phyloP scores from a whole-genome alignment of 1,284 basidiomycete genomes.

The Sphaerobolus stellatus region DNA sequence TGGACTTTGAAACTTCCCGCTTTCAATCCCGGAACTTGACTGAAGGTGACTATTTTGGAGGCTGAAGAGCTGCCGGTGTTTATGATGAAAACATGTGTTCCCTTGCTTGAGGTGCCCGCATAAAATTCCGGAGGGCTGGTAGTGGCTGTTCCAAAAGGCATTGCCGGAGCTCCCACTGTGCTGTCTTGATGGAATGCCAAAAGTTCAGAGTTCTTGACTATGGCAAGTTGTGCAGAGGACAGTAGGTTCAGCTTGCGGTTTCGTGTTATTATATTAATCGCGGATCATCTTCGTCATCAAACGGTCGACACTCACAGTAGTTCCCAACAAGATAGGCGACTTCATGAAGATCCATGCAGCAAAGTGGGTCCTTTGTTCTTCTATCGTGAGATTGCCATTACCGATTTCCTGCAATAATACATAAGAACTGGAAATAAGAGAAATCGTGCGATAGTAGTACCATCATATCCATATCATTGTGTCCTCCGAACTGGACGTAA shows the following conservation, averaged over 20 bases:
- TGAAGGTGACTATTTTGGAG: constrained; percentile 46
- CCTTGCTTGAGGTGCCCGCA: constrained; percentile 46
- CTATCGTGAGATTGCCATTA: constrained; percentile 48
- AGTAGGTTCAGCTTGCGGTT: constrained; percentile 40
- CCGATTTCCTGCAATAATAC: constrained; percentile 39
- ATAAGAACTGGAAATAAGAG: too few relatives aligned
- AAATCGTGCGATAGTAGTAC: too few relatives aligned
- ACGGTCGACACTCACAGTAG: constrained; percentile 40
- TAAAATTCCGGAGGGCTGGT: constrained; percentile 53
- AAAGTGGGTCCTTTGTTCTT: constrained; percentile 57
- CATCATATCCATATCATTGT: constrained; percentile 67
- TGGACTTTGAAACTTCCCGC: constrained; percentile 43
- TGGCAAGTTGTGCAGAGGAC: constrained; percentile 40
- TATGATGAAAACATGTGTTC: constrained; percentile 54
- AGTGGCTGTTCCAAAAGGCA: constrained; percentile 44
- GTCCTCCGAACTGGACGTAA: constrained; percentile 45
- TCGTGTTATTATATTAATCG: too few relatives aligned
- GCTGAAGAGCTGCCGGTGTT: constrained; percentile 41
- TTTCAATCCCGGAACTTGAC: constrained; percentile 43
- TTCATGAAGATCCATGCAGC: constrained; percentile 57
- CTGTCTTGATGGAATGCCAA: constrained; percentile 55
- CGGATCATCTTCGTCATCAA: too few relatives aligned
- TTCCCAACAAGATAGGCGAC: constrained; percentile 56
- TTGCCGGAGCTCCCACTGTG: constrained; percentile 45
- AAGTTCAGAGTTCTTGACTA: constrained; percentile 52